Evolutionary conservation across 140 eudicot species (phyloP).

Genomic region (Cichorium intybus): DNA sequence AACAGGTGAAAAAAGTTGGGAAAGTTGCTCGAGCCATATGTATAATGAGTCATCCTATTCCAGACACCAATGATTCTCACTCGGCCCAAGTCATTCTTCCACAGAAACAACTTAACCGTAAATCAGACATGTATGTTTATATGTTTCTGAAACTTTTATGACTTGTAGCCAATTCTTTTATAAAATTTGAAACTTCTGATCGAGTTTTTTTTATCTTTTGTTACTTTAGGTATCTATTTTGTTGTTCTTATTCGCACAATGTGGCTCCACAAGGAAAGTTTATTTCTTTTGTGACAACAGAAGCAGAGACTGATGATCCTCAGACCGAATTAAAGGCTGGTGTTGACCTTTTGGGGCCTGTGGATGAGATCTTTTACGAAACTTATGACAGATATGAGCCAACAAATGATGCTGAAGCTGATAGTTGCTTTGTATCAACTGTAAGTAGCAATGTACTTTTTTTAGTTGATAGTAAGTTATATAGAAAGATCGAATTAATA

Average conservation of each 20-base stretch:
- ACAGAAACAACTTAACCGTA: conserved; percentile 91
- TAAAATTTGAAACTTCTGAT: too few relatives aligned
- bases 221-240: conserved; percentile 73
- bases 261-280: conserved; percentile 91
- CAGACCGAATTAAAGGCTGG: conserved; percentile 88
- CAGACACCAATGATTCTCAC: conserved; percentile 90
- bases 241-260: conserved; percentile 87
- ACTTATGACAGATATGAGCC: conserved; percentile 84
- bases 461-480: neutral
- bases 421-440: conserved; percentile 68
- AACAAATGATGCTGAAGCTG: conserved; percentile 52
- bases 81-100: conserved; percentile 90
- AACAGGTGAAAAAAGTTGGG: conserved; percentile 78
- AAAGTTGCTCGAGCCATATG: conserved; percentile 92
- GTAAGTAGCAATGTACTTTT: conserved; percentile 41
- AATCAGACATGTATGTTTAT: conserved; percentile 79
- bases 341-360: conserved; percentile 74
- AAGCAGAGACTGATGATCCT: conserved; percentile 91
- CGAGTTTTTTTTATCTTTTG: conserved; percentile 3
- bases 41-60: conserved; percentile 94
- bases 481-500: too few relatives aligned
- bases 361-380: conserved; percentile 84
- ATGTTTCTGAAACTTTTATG: neutral
- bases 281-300: conserved; percentile 82
- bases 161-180: neutral